These are phyloP conservation scores for Flagelloscypha sp. DNA, from an alignment of 768 basidiomycete species.

Conservation along the genomic window DNA sequence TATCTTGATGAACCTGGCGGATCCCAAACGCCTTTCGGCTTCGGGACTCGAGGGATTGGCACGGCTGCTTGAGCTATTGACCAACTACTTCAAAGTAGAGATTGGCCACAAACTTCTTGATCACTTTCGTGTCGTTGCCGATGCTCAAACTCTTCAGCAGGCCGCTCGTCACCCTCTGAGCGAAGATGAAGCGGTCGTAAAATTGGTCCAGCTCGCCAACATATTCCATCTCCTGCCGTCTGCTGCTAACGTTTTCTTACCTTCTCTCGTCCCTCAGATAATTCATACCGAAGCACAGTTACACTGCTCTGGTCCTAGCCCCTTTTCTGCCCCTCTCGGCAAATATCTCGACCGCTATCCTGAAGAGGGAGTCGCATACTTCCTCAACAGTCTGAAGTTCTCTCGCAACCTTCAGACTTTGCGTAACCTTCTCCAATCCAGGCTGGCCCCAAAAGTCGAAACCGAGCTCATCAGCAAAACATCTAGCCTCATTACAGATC, in stretches of 20 bases:
- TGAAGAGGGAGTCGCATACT: constrained; percentile 74
- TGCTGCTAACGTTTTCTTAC: constrained; percentile 86
- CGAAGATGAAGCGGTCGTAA: constrained; percentile 86
- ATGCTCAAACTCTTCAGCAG: constrained; percentile 73
- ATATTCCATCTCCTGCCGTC: constrained; percentile 95
- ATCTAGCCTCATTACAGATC: constrained; percentile 40
- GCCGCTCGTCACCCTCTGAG: constrained; percentile 73
- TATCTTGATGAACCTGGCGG: constrained; percentile 95
- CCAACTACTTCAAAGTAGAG: constrained; percentile 99
- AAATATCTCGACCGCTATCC: constrained; percentile 90
- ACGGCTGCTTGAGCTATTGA: constrained; percentile 84
- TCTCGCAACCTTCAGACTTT: constrained; percentile 77
- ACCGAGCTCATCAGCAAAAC: constrained; percentile 60
- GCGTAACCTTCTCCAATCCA: constrained; percentile 73
- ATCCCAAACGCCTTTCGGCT: constrained; percentile 89
- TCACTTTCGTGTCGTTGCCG: constrained; percentile 89
- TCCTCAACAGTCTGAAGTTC: constrained; percentile 71
- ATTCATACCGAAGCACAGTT: constrained; percentile 90
- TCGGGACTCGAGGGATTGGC: constrained; percentile 90
- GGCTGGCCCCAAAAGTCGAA: constrained; percentile 66
- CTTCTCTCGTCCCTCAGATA: constrained; percentile 76
- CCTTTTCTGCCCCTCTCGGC: constrained; percentile 88
- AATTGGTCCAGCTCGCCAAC: constrained; percentile 91
- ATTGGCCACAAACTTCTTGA: constrained; percentile 96
- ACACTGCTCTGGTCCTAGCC: constrained; percentile 82